Percentiles rank a stretch among this genome's conserved stretches.
phyloP scores from a whole-genome alignment of 441 rosid genomes.

The Macaranga tanarius region DNA sequence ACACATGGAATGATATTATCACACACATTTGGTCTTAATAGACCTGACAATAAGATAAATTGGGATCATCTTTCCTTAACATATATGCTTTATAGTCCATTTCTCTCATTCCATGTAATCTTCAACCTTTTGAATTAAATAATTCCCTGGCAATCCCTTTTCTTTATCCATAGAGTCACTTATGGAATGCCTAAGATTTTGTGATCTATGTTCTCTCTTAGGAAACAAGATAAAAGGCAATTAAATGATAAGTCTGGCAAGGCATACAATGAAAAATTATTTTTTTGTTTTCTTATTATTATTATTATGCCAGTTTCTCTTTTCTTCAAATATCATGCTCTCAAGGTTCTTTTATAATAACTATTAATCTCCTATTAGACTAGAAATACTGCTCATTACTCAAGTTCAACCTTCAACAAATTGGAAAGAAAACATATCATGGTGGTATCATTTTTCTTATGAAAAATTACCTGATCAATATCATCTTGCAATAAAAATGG shows the following conservation, averaged over 20 bases:
- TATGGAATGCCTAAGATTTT: background rate
- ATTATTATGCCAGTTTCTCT: background rate
- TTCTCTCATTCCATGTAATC: too few species aligned
- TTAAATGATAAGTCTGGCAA: background rate
- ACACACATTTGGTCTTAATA: too few species aligned
- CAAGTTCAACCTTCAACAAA: constrained; percentile 9
- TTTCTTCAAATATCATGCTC: background rate
- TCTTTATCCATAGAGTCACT: background rate
- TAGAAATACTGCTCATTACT: background rate
- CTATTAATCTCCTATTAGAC: background rate
- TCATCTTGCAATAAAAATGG: constrained; percentile 28
- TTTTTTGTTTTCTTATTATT: background rate
- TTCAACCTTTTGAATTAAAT: too few species aligned
- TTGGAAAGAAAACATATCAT: background rate
- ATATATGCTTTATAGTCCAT: background rate
- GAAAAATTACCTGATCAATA: constrained; percentile 36
- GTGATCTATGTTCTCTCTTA: background rate
- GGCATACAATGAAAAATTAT: background rate
- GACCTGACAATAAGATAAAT: too few species aligned
- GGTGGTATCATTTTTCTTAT: background rate
- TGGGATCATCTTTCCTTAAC: background rate
- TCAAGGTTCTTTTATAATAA: background rate
- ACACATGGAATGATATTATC: too few species aligned
- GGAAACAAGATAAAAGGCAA: background rate
- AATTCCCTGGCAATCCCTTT: too few species aligned